Conservation (phyloP, 1,139 yeast genomes). For the Kurtzmaniella quercitrusa region DNA sequence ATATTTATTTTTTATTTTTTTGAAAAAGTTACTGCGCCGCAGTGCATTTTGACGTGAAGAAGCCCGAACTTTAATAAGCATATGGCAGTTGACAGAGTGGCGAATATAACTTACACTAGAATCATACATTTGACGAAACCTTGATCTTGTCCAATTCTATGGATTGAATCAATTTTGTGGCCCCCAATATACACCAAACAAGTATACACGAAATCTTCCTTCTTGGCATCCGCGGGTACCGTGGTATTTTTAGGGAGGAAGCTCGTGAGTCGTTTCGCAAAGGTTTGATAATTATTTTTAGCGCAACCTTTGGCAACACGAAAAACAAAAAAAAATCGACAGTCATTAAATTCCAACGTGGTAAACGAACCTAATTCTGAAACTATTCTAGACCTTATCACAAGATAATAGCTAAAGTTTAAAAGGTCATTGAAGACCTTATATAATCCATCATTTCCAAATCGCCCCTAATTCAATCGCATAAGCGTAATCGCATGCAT, state of each 20-base stretch:
- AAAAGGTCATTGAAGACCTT: not conserved
- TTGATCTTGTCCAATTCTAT: too few species aligned
- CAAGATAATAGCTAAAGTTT: not conserved
- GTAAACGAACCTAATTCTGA: too few species aligned
- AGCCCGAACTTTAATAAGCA: not conserved
- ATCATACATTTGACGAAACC: too few species aligned
- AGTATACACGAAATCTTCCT: not conserved
- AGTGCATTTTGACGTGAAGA: not conserved
- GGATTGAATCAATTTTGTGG: not conserved
- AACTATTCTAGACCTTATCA: not conserved
- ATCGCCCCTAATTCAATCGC: not conserved
- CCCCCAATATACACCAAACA: not conserved
- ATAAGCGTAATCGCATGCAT: conserved; percentile 10
- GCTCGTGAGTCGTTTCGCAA: not conserved
- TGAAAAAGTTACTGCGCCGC: not conserved
- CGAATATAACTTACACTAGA: too few species aligned
- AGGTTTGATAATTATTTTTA: not conserved
- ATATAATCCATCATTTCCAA: not conserved
- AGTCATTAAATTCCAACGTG: not conserved
- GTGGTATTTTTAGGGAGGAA: not conserved
- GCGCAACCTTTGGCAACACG: not conserved
- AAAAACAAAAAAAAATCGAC: not conserved
- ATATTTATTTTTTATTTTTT: not conserved
- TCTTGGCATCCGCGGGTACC: too few species aligned
- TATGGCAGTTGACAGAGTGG: too few species aligned